Conservation (phyloP, 2,329 filamentous ascomycete genomes). For the Dendrostoma leiphaemia region DNA sequence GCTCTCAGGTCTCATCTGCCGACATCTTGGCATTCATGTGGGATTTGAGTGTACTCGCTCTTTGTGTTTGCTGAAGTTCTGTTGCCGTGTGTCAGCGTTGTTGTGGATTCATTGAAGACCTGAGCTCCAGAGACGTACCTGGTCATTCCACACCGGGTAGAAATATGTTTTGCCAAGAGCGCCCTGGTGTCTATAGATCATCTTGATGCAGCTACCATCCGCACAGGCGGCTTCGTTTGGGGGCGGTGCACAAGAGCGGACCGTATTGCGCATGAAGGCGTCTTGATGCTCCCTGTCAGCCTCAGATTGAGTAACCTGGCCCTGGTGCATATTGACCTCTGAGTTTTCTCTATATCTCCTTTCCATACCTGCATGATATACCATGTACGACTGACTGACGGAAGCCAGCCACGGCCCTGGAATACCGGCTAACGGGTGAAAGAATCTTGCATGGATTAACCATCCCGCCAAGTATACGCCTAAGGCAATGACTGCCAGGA, state of each 20-base stretch:
- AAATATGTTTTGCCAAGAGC: constrained; percentile 1
- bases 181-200: constrained; percentile 2
- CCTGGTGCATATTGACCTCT: too few species aligned
- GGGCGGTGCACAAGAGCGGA: background rate
- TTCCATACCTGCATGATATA: background rate
- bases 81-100: background rate
- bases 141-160: constrained; percentile 3
- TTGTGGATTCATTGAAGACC: background rate
- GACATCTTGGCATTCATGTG: too few species aligned
- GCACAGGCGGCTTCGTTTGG: constrained; percentile 1
- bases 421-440: constrained; percentile 1
- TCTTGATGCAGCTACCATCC: background rate
- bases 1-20: too few species aligned
- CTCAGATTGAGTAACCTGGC: background rate
- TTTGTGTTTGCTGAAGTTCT: constrained; percentile 8
- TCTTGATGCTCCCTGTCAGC: background rate
- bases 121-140: background rate
- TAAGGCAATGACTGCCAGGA: background rate
- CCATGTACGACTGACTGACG: constrained; percentile 1
- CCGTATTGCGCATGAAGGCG: constrained; percentile 4
- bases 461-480: background rate
- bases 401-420: constrained; percentile 7
- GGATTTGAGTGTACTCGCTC: too few species aligned
- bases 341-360: constrained; percentile 6
- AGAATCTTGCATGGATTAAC: constrained; percentile 2